Conservation (phyloP, 495 filamentous ascomycete species). For the Pyrenula aspistea region DNA sequence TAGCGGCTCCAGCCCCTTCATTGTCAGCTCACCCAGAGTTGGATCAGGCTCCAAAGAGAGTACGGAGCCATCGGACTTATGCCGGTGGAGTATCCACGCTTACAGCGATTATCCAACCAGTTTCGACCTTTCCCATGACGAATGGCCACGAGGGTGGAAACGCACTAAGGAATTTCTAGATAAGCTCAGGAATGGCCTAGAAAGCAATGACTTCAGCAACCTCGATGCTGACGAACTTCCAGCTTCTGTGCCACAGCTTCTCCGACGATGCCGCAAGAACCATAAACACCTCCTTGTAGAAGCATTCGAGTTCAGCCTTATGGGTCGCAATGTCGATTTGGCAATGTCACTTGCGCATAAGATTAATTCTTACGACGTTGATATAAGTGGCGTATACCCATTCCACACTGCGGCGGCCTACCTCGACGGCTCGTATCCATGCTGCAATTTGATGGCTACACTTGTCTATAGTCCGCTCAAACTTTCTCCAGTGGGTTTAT, state of each 20-base stretch:
- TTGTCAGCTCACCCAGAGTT: neutral
- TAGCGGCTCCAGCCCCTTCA: neutral
- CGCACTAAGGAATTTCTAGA: constrained; percentile 3
- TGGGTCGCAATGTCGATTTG: constrained; percentile 18
- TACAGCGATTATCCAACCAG: neutral
- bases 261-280: constrained; percentile 11
- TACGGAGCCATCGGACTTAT: constrained; percentile 9
- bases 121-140: constrained; percentile 3
- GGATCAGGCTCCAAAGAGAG: neutral
- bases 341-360: constrained; percentile 3
- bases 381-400: neutral
- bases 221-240: constrained; percentile 11
- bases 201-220: constrained; percentile 21
- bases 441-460: constrained; percentile 18
- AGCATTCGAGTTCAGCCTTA: constrained; percentile 26
- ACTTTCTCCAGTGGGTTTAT: constrained; percentile 9
- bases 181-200: constrained; percentile 14
- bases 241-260: constrained; percentile 13
- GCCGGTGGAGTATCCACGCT: constrained; percentile 19
- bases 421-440: constrained; percentile 23
- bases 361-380: constrained; percentile 1
- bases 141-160: constrained; percentile 9
- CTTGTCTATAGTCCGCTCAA: constrained; percentile 1
- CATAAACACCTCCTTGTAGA: constrained; percentile 18
- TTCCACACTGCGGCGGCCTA: constrained; percentile 26